These are phyloP conservation scores for Fusarium verticillioides DNA, from an alignment of 2,329 filamentous ascomycete genomes.

Conservation along the genomic window DNA sequence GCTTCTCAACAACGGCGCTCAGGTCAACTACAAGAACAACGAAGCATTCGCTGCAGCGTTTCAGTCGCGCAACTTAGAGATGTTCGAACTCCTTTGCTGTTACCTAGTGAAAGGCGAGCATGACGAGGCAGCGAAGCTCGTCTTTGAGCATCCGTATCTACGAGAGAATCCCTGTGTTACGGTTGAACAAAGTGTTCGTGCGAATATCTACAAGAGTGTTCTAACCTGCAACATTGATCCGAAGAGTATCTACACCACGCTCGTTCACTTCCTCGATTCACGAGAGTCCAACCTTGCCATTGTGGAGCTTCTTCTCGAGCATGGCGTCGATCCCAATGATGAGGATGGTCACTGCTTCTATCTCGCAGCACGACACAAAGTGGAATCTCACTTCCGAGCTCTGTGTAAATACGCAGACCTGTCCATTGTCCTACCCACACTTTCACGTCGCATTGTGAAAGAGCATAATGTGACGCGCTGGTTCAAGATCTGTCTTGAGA, in stretches of 20 bases:
- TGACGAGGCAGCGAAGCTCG: neutral
- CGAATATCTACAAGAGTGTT: constrained; percentile 3
- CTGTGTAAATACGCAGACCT: constrained; percentile 8
- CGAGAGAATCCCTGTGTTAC: neutral
- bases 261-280: neutral
- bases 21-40: neutral
- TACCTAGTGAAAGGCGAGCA: neutral
- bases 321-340: constrained; percentile 9
- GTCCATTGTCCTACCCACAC: neutral
- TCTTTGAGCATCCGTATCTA: constrained; percentile 5
- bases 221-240: neutral
- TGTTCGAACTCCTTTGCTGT: neutral
- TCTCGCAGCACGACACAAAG: neutral
- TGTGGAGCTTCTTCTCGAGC: constrained; percentile 3
- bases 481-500: constrained; percentile 1
- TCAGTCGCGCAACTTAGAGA: neutral
- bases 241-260: neutral
- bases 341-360: constrained; percentile 10
- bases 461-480: neutral
- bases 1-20: neutral
- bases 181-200: neutral
- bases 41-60: neutral
- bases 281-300: neutral
- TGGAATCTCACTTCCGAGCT: neutral
- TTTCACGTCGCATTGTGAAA: neutral